These are phyloP conservation scores for Cryptococcus sp. DNA, from an alignment of 1,284 basidiomycete species.

Conservation along the genomic window DNA sequence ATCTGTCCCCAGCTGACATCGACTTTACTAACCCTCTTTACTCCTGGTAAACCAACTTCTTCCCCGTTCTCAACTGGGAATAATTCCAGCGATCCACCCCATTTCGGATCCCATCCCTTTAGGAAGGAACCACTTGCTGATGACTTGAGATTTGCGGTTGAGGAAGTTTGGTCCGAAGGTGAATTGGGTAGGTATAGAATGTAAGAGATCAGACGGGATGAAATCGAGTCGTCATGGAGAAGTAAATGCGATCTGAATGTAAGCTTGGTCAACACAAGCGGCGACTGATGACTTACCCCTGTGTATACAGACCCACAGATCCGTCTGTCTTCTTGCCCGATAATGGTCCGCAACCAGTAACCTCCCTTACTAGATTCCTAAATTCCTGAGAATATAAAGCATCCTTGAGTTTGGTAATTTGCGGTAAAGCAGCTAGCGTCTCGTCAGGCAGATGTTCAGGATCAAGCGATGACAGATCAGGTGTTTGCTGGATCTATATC, in stretches of 20 bases:
- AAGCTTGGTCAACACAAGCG: not conserved
- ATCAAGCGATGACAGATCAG: slow-evolving; percentile 88
- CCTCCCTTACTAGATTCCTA: slow-evolving; percentile 74
- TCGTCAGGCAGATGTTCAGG: slow-evolving; percentile 57
- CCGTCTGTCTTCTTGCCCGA: slow-evolving; percentile 91
- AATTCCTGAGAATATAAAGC: slow-evolving; percentile 87
- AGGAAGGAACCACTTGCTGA: slow-evolving; percentile 40
- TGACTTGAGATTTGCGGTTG: slow-evolving; percentile 17
- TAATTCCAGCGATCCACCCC: slow-evolving; percentile 94
- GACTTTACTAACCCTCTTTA: slow-evolving; percentile 37
- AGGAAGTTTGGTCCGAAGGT: slow-evolving; percentile 52
- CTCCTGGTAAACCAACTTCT: slow-evolving; percentile 42
- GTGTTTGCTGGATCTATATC: slow-evolving; percentile 89
- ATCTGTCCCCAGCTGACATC: slow-evolving; percentile 86
- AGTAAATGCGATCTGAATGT: slow-evolving; percentile 74
- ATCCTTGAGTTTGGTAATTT: slow-evolving; percentile 76
- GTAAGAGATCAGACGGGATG: slow-evolving; percentile 89
- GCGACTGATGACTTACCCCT: slow-evolving; percentile 50
- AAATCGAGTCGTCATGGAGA: slow-evolving; percentile 98
- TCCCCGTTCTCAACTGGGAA: slow-evolving; percentile 60
- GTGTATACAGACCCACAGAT: slow-evolving; percentile 88
- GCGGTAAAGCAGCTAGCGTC: slow-evolving; percentile 67
- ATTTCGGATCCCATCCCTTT: slow-evolving; percentile 66
- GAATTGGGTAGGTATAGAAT: slow-evolving; percentile 96
- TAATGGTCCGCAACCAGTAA: slow-evolving; percentile 90